phyloP scores from a whole-genome alignment of 441 rosid species.

The Corymbia citriodora region DNA sequence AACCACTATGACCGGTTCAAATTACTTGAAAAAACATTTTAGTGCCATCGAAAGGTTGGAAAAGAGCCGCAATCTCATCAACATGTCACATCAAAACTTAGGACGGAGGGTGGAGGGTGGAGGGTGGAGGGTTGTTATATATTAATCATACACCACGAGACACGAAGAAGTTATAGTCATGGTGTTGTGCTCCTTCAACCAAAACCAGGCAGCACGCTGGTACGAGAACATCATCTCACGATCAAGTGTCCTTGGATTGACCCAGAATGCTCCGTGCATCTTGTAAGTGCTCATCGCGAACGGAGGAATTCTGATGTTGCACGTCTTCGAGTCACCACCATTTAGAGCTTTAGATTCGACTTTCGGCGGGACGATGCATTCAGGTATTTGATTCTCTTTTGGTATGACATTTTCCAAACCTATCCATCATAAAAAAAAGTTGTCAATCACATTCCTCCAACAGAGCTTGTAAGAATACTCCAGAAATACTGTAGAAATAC shows the following conservation, averaged over 20 bases:
- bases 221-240: background rate
- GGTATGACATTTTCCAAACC: background rate
- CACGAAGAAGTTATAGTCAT: background rate
- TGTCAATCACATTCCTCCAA: background rate
- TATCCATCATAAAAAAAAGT: background rate
- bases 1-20: background rate
- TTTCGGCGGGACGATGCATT: background rate
- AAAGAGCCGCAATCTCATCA: background rate
- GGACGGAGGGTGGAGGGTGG: background rate
- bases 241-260: background rate
- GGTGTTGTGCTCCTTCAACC: slow-evolving; percentile 3
- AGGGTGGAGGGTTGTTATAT: no score
- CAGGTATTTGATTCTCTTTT: background rate
- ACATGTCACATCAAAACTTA: background rate
- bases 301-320: background rate
- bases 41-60: background rate
- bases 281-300: background rate
- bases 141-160: background rate
- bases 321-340: background rate
- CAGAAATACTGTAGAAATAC: background rate
- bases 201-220: background rate
- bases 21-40: background rate
- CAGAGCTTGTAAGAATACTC: background rate
- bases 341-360: background rate
- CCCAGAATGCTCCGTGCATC: background rate